These are phyloP conservation scores for Catharanthus roseus DNA, from an alignment of 257 asterid genomes.

Conservation along the genomic window DNA sequence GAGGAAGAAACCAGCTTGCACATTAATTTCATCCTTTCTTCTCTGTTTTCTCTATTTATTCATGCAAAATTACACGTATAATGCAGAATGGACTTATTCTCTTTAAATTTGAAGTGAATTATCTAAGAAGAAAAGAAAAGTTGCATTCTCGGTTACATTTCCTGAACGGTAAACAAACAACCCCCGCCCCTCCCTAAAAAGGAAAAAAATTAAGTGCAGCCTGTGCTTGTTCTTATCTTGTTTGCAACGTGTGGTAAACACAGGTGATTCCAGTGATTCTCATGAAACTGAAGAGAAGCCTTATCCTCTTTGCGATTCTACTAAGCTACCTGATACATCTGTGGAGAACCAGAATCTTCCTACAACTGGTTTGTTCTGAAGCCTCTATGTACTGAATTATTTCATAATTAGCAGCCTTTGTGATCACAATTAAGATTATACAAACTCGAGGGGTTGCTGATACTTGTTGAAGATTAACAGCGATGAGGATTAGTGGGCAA, in stretches of 20 bases:
- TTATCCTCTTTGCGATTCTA: constrained; percentile 21
- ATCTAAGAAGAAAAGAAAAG: not conserved
- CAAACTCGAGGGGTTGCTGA: not conserved
- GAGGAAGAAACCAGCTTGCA: not conserved
- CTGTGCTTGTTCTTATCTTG: not conserved
- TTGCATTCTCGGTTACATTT: not conserved
- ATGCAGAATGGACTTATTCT: not conserved
- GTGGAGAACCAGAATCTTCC: constrained; percentile 27
- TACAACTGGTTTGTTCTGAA: constrained; percentile 33
- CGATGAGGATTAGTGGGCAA: no score
- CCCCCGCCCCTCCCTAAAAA: not conserved
- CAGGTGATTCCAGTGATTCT: constrained; percentile 55
- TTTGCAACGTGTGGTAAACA: constrained; percentile 9
- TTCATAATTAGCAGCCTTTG: not conserved
- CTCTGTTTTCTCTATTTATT: not conserved
- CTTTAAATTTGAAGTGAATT: not conserved
- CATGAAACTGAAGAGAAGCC: constrained; percentile 37
- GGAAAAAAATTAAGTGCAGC: not conserved
- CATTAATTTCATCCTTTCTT: not conserved
- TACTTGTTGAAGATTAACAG: not conserved
- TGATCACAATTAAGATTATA: not conserved
- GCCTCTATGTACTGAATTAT: not conserved
- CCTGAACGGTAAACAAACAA: not conserved
- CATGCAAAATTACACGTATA: not conserved
- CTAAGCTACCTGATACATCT: constrained; percentile 21